Conservation (phyloP, 1,284 basidiomycete genomes). For the Xerocomus cyaneibrunnescens region DNA sequence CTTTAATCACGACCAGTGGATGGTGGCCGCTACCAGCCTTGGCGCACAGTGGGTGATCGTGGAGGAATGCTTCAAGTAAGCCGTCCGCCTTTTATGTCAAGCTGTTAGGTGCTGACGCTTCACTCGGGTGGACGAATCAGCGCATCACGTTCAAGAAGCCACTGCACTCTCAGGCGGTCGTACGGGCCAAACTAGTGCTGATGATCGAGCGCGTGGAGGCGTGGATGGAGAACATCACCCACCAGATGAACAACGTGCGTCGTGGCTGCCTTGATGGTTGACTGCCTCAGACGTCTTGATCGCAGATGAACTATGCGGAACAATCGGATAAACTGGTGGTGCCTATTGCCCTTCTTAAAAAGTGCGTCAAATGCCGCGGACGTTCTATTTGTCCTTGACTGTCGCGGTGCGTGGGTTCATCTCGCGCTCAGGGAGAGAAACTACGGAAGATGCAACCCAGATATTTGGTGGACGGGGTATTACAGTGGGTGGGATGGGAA, state of each 20-base stretch:
- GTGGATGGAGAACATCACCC: conserved; percentile 90
- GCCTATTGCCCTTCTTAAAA: conserved; percentile 70
- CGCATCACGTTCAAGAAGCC: conserved; percentile 88
- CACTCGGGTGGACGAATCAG: conserved; percentile 73
- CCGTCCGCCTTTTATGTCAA: conserved; percentile 33
- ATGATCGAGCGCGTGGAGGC: conserved; percentile 92
- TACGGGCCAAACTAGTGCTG: conserved; percentile 81
- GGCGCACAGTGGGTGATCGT: conserved; percentile 70
- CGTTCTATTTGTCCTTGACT: neutral
- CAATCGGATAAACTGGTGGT: conserved; percentile 77
- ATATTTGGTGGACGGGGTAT: conserved; percentile 64
- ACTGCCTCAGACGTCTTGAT: conserved; percentile 1
- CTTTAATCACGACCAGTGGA: conserved; percentile 87
- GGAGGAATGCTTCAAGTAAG: conserved; percentile 82
- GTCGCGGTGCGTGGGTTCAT: conserved; percentile 68
- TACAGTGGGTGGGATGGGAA: conserved; percentile 65
- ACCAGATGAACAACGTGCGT: conserved; percentile 89
- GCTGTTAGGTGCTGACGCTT: conserved; percentile 2
- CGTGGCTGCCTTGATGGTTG: conserved; percentile 7
- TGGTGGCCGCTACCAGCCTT: conserved; percentile 73
- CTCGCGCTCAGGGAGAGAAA: conserved; percentile 66
- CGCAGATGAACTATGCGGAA: conserved; percentile 76
- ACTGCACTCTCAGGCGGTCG: conserved; percentile 87
- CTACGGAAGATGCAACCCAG: conserved; percentile 67
- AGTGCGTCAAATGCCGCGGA: conserved; percentile 43